Evolutionary conservation across 1,284 basidiomycete genomes (phyloP).

Genomic region (Xerocomus minutiporus): DNA sequence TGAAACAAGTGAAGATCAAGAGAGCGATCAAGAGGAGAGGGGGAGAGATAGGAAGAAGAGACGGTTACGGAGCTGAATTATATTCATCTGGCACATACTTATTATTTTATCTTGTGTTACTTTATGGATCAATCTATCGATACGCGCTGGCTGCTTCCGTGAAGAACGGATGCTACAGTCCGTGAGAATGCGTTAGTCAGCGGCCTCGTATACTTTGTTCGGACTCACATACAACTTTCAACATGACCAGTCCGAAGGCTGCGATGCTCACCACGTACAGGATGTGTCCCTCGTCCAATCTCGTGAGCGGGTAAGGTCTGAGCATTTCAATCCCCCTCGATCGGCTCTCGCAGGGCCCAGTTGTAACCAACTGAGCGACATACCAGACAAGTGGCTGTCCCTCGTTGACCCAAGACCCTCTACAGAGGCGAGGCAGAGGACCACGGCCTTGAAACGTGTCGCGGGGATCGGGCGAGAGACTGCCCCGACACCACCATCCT

Average conservation of each 20-base stretch:
- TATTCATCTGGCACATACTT: neutral
- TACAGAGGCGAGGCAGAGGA: constrained; percentile 24
- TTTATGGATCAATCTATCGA: neutral
- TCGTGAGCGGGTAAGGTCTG: constrained; percentile 37
- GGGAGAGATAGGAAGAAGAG: constrained; percentile 31
- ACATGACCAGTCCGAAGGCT: constrained; percentile 32
- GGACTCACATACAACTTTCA: neutral
- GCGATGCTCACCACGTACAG: constrained; percentile 28
- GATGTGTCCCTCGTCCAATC: constrained; percentile 5
- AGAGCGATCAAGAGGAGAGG: constrained; percentile 18
- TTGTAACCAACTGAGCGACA: constrained; percentile 28
- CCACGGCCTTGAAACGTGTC: constrained; percentile 25
- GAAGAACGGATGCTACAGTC: no score
- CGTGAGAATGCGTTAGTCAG: neutral
- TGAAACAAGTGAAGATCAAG: constrained; percentile 5
- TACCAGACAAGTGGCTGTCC: constrained; percentile 29
- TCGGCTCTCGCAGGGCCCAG: constrained; percentile 33
- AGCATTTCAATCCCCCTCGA: constrained; percentile 29
- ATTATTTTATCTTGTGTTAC: neutral
- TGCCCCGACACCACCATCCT: neutral
- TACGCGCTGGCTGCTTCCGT: no score
- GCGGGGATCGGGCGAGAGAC: constrained; percentile 27
- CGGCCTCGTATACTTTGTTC: no score
- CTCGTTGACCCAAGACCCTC: constrained; percentile 26
- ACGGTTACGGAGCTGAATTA: constrained; percentile 18